Conservation (phyloP, 1,284 basidiomycete genomes). For the Taiwanofungus camphoratus region DNA sequence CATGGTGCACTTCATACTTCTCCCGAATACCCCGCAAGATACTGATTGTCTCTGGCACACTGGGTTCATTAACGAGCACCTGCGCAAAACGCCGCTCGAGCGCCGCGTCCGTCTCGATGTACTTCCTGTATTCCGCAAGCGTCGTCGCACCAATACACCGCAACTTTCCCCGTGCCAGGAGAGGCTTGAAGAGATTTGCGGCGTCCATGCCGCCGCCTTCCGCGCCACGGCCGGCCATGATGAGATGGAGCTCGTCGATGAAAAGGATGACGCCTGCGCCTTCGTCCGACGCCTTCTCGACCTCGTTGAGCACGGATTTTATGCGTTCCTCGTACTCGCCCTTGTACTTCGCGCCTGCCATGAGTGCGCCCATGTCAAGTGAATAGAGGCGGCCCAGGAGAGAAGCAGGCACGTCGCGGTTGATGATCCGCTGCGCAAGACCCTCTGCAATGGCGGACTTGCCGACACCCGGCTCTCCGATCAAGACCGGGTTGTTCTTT, state of each 20-base stretch:
- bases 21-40: slow-evolving; percentile 90
- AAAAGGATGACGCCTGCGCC: slow-evolving; percentile 89
- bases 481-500: slow-evolving; percentile 90
- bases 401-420: slow-evolving; percentile 90
- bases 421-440: slow-evolving; percentile 92
- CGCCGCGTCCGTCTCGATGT: slow-evolving; percentile 94
- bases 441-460: slow-evolving; percentile 96
- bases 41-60: slow-evolving; percentile 86
- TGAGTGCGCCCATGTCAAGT: slow-evolving; percentile 91
- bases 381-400: slow-evolving; percentile 82
- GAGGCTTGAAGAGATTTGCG: slow-evolving; percentile 86
- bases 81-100: slow-evolving; percentile 94
- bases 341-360: slow-evolving; percentile 95
- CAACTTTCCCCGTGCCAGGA: slow-evolving; percentile 88
- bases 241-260: slow-evolving; percentile 91
- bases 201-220: slow-evolving; percentile 81
- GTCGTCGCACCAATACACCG: slow-evolving; percentile 93
- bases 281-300: slow-evolving; percentile 86
- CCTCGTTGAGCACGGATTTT: slow-evolving; percentile 88
- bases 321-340: slow-evolving; percentile 98
- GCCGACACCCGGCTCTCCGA: slow-evolving; percentile 91
- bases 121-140: slow-evolving; percentile 89
- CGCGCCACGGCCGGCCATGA: slow-evolving; percentile 80
- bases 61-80: slow-evolving; percentile 90
- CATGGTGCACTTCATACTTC: slow-evolving; percentile 82